Evolutionary conservation across 116 monocot species (phyloP).

Genomic region (Cymodocea nodosa): DNA sequence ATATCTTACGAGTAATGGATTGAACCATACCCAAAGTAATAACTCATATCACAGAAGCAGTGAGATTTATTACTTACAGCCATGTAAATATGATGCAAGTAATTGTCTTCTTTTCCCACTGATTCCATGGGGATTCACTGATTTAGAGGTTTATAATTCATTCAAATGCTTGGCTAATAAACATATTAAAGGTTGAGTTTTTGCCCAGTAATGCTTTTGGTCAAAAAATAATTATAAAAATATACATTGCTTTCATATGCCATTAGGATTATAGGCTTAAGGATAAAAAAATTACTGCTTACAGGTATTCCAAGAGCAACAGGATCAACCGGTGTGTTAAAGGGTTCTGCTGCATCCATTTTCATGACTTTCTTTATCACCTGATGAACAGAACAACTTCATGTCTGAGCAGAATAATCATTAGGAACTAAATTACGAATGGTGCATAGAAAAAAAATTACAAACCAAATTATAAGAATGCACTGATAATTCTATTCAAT

Average conservation of each 20-base stretch:
- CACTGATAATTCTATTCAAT: neutral
- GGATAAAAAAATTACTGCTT: constrained; percentile 16
- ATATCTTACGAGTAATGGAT: too few relatives aligned
- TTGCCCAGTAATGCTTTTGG: too few relatives aligned
- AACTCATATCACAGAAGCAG: too few relatives aligned
- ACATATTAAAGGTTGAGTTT: too few relatives aligned
- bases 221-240: too few relatives aligned
- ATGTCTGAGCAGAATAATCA: neutral
- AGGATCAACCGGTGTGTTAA: constrained; percentile 87
- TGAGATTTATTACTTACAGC: too few relatives aligned
- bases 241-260: neutral
- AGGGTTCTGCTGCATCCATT: constrained; percentile 96
- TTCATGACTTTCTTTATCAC: constrained; percentile 94
- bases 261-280: neutral
- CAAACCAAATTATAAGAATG: neutral
- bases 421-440: neutral
- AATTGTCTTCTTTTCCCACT: too few relatives aligned
- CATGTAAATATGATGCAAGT: too few relatives aligned
- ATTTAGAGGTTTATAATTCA: too few relatives aligned
- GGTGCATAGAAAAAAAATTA: neutral
- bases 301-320: constrained; percentile 91
- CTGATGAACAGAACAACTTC: constrained; percentile 23
- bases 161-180: too few relatives aligned
- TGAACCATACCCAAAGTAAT: too few relatives aligned
- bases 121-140: too few relatives aligned